Percentiles rank a stretch among this genome's conserved stretches.
phyloP scores from a whole-genome alignment of 345 rosid species.

The Eucalyptus cloeziana region DNA sequence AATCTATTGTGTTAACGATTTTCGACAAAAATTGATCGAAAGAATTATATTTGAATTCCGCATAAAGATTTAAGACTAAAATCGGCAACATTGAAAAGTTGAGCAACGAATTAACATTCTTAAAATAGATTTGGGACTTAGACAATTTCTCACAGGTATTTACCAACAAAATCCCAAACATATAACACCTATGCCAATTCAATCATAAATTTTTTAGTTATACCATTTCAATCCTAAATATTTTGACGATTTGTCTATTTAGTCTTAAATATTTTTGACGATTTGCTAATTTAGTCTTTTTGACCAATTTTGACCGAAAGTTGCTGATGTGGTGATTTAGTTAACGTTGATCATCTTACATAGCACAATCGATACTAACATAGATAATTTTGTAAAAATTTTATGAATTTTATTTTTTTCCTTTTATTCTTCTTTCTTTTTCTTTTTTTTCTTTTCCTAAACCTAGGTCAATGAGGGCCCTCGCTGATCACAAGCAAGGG shows the following conservation, averaged over 20 bases:
- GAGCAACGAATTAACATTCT: no score
- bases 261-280: no score
- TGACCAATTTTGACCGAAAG: not conserved
- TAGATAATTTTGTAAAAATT: no score
- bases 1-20: not conserved
- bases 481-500: accelerated
- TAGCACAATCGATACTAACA: accelerated
- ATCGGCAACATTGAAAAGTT: not conserved
- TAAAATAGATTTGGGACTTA: not conserved
- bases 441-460: not conserved
- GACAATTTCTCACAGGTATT: not conserved
- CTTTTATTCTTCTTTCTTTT: no score
- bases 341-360: no score
- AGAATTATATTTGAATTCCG: not conserved
- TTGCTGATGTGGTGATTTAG: no score
- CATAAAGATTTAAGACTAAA: not conserved
- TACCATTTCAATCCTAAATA: no score
- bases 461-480: not conserved
- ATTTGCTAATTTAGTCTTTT: no score
- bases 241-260: no score
- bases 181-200: not conserved
- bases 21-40: not conserved
- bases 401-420: no score
- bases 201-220: no score
- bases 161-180: not conserved